A percentile compares a stretch with the other conserved stretches of the same genome.
These are phyloP conservation scores for Podospora pseudocomata DNA, from an alignment of 495 filamentous ascomycete species.

Conservation along the genomic window DNA sequence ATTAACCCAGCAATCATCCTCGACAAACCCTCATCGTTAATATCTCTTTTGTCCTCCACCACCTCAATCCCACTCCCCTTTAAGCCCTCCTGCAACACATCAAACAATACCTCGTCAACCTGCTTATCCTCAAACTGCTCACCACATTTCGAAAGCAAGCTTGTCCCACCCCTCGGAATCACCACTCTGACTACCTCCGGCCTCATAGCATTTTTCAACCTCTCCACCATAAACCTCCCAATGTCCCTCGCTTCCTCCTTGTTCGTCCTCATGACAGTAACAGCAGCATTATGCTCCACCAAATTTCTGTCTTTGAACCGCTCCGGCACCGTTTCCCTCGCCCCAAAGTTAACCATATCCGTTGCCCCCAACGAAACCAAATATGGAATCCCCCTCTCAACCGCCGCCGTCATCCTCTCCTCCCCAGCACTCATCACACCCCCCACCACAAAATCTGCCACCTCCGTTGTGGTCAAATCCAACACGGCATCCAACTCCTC, in stretches of 20 bases:
- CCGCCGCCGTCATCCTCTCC: conserved; percentile 51
- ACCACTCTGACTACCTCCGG: conserved; percentile 48
- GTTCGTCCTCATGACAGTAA: conserved; percentile 62
- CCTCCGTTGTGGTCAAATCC: conserved; percentile 67
- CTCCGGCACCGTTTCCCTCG: conserved; percentile 50
- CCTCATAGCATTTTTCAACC: conserved; percentile 40
- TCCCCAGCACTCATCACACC: conserved; percentile 58
- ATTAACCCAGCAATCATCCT: conserved; percentile 38
- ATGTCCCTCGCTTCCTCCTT: conserved; percentile 51
- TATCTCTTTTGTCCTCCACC: conserved; percentile 36
- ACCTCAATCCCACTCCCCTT: conserved; percentile 31
- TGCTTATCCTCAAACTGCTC: conserved; percentile 35
- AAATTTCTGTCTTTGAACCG: conserved; percentile 45
- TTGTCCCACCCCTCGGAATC: conserved; percentile 52
- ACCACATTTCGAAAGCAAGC: conserved; percentile 35
- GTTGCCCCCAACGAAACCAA: conserved; percentile 61
- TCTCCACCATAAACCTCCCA: conserved; percentile 50
- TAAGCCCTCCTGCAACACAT: conserved; percentile 39
- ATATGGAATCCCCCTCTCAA: conserved; percentile 53
- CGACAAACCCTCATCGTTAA: conserved; percentile 43
- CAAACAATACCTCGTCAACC: conserved; percentile 41
- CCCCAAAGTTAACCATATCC: conserved; percentile 70
- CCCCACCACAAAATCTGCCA: conserved; percentile 59
- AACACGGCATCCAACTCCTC: conserved; percentile 57
- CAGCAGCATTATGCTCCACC: conserved; percentile 60